A percentile compares a stretch with the other conserved stretches of the same genome.
Evolutionary conservation across 352 stramenopile species (phyloP).

Genomic region (Globisporangium alternatum): DNA sequence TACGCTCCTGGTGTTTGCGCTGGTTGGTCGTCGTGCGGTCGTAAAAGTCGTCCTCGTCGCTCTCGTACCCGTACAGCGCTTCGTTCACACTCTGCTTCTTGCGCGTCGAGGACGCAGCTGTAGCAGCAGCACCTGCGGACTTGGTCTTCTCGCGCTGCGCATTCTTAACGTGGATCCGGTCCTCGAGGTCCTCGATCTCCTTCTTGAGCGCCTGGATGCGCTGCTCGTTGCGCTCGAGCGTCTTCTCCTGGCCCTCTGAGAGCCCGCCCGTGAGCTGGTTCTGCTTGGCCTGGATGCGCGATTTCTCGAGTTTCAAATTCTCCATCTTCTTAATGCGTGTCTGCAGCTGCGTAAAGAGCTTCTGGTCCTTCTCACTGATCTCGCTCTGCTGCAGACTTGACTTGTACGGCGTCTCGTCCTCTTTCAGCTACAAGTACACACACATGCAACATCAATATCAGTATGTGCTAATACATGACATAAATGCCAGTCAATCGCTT

Average conservation of each 20-base stretch:
- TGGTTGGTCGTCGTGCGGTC: slow-evolving; percentile 67
- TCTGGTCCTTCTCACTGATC: slow-evolving; percentile 66
- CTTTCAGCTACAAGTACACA: slow-evolving; percentile 34
- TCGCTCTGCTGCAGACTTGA: slow-evolving; percentile 43
- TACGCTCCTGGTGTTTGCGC: slow-evolving; percentile 36
- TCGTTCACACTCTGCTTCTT: slow-evolving; percentile 30
- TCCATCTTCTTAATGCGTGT: slow-evolving; percentile 81
- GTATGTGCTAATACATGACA: not conserved
- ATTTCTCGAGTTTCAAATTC: slow-evolving; percentile 66
- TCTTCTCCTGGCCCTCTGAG: slow-evolving; percentile 58
- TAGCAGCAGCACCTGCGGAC: not conserved
- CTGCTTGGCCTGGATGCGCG: slow-evolving; percentile 73
- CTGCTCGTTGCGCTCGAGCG: slow-evolving; percentile 57
- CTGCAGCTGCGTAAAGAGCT: slow-evolving; percentile 79
- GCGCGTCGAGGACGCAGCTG: not conserved
- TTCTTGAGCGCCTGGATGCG: slow-evolving; percentile 55
- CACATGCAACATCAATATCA: not conserved
- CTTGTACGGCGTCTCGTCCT: slow-evolving; percentile 48
- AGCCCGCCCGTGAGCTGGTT: slow-evolving; percentile 47
- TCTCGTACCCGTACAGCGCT: slow-evolving; percentile 48
- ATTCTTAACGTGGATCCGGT: slow-evolving; percentile 49
- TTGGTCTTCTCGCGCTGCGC: slow-evolving; percentile 39
- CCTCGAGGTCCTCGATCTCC: slow-evolving; percentile 66
- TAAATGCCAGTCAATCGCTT: not conserved
- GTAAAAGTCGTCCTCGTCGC: slow-evolving; percentile 81